Evolutionary conservation across 148 eudicot species (phyloP), one percentile per base, ranked within the genome.

Genomic region (Chenopodium berlandieri): DNA sequence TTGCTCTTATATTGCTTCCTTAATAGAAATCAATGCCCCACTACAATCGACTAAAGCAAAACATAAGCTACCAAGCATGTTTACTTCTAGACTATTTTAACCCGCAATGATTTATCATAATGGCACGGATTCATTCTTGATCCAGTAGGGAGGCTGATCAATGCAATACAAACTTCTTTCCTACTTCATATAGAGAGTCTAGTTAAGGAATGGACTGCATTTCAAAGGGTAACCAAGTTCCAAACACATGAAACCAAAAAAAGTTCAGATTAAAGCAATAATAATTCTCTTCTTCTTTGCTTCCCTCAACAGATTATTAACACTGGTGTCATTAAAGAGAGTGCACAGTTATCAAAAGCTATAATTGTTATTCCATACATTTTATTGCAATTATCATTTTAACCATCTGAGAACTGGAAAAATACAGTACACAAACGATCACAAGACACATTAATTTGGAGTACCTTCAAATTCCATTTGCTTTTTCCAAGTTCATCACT

Each of bases 401-500:
- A 65, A 52, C 56, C 22, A 37, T 23, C 56, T 2, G 12, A 46
- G 22, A n/a, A 4, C 4, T 63, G 9, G 23, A 31, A 60, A 78
- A 40, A 34, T 19, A 48, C 40, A 79, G 54, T 54, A n/a, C 22
- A 62, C 73, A 80, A 5, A 62, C 1, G 37, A 48, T 75, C 67
- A 70, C 54, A 72, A 71, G 19, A 31, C 13, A 47, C 1, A 47
- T 23, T 11, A 46, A 11, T 40, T 46, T n/a, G n/a, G 40, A 47
- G 78, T 79, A 66, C 99, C 99, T 96, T 94, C 76, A 96, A 85
- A 84, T 96, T 96, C 98, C 95, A 96, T 84, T 91, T 94, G 93
- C 99, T 94, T 85, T 87, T 91, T 83, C 98, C 99, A 76, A 96
- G 98, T 76, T 84, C 95, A 87, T 96, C 99, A 76, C 37, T 79